Base-by-base conservation (phyloP, 2,329 filamentous ascomycete genomes). In the Fusarium compactum region DNA sequence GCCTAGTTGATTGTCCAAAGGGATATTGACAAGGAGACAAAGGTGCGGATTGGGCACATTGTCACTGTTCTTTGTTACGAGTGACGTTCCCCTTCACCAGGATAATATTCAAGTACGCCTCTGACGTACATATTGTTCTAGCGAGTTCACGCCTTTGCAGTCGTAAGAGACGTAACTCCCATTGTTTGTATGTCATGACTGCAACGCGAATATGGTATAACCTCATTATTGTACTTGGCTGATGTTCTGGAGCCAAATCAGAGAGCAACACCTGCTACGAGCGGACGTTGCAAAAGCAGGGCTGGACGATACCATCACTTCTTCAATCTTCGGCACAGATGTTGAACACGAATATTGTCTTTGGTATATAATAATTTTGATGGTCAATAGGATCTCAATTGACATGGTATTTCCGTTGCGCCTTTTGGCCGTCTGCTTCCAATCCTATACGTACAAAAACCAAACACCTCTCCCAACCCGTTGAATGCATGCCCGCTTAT, bases 401-500 rank as follows among this genome's bases (percentile, higher is more conserved):
- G 69, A 64, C 66, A 46, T 70, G 72, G 71, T 71, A 70, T 74
- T 58, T 64, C 69, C 62, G 45, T 51, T 66, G 52, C 71, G 64
- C 68, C 67, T 65, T 63, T 63, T 51, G 41, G 57, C 53, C 51
- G 38, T 57, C 50, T 56, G 53, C 71, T 75, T 62, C 72, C 64
- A 60, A 71, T 67, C 69, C 71, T 73, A 65, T 74, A 73, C 73
- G 65, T 71, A 69, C 67, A 75, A 75, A 52, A 75, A 67, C 62
- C 69, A 72, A 75, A 74, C 72, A 74, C 72, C 72, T 51, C 60
- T 60, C 55, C 62, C 52, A 54, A 62, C 65, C 64, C 64, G 30
- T 57, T 65, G 54, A 70, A 71, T 67, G 59, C 67, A 69, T 67
- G 57, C 53, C 52, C 52, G 53, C 58, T 63, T 69, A 62, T 75